Evolutionary conservation across 371 early-diverging fungal genomes (phyloP), one percentile per base, ranked within the genome.

Genomic region (Syncephalastrum sp.): DNA sequence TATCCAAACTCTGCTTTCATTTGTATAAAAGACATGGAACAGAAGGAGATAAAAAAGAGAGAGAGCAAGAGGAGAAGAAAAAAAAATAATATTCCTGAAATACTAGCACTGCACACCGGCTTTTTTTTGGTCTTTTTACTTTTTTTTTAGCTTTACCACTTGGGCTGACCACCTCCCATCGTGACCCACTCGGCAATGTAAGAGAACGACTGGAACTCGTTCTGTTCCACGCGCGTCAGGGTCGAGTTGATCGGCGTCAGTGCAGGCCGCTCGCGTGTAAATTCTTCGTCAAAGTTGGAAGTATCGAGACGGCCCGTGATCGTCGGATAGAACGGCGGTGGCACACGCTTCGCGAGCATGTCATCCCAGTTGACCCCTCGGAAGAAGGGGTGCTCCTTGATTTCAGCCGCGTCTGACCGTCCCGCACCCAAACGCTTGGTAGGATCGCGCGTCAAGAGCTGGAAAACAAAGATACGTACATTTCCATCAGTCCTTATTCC

Each of bases 201-300:
- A 16, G 94, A 91, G 74, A 98, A 98, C 33, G 85, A 87, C 29
- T 84, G 68, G 71, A 98, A 98, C 75, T 97, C 94, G 67, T 89
- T 87, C 74, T 98, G 96, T 69, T 95, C 92, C 4, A 81, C 81
- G n/a, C 77, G 74, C 7, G 83, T 83, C 50, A 97, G 74, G 23
- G 86, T 84, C 54, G 87, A 86, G 56, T 91, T 86, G 47, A 91
- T 86, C 0, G 97, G 95, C 15, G 98, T 97, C 58, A 98, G 68
- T 4, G 91, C 91, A 6, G 97, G 96, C 53, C 79, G 72, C 79
- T 98, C 97, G 42, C 86, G 80, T 8, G 96, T 98, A 60, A 98
- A 96, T 72, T 97, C 97, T 45, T 86, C 85, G 57, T 93, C 98
- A 86, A 98, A 98, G 82, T 96, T 96, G 54, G 96, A 94, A 8